Conservation (phyloP, 2,329 filamentous ascomycete species). For the Phialophora expanda region DNA sequence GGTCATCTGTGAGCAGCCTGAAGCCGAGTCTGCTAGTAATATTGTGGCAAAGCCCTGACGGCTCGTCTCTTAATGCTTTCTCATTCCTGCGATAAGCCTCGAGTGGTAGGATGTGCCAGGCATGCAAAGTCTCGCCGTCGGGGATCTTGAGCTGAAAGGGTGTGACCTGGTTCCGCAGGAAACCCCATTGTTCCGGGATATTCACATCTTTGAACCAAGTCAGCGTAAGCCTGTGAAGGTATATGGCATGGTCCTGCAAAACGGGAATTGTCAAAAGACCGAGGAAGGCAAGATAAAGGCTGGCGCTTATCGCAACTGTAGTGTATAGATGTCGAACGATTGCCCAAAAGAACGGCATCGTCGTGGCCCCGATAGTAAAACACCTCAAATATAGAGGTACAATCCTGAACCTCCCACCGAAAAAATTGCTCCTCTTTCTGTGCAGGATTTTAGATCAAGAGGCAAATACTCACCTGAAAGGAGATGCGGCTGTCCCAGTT, state of each 20-base stretch:
- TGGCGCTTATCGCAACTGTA: constrained; percentile 31
- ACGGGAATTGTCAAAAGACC: constrained; percentile 52
- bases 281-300: constrained; percentile 53
- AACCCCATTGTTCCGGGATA: constrained; percentile 55
- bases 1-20: constrained; percentile 53
- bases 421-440: too few relatives aligned
- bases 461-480: too few relatives aligned
- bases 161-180: constrained; percentile 56
- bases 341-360: constrained; percentile 19
- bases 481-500: too few relatives aligned
- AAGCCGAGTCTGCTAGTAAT: constrained; percentile 50
- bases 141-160: constrained; percentile 54
- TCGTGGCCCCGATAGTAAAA: not conserved
- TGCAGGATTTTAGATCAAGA: too few relatives aligned
- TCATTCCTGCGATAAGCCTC: constrained; percentile 54
- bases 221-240: constrained; percentile 60
- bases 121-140: constrained; percentile 46
- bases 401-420: too few relatives aligned
- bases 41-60: constrained; percentile 44
- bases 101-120: constrained; percentile 59
- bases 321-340: constrained; percentile 19
- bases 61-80: constrained; percentile 48
- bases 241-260: constrained; percentile 63
- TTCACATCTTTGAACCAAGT: constrained; percentile 62
- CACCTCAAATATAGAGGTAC: too few relatives aligned